Conservation (phyloP, 2,329 filamentous ascomycete genomes). For the Cordyceps cateniannulata region DNA sequence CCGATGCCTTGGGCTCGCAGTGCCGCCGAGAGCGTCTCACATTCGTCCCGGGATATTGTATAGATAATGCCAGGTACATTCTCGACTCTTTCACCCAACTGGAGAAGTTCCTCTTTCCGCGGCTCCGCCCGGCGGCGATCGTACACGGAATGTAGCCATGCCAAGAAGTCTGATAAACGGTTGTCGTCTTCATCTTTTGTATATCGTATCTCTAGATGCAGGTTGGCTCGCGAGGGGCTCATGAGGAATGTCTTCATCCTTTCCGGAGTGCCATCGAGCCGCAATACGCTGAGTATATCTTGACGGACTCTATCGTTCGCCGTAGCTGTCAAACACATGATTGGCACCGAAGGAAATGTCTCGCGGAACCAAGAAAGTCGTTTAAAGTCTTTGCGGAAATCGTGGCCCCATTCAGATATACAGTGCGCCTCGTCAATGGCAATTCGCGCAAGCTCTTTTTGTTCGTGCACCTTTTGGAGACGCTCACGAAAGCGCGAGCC, state of each 20-base stretch:
- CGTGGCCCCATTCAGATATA: constrained; percentile 96
- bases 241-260: constrained; percentile 71
- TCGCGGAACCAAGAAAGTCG: constrained; percentile 78
- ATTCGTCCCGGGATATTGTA: constrained; percentile 67
- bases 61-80: constrained; percentile 75
- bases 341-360: constrained; percentile 75
- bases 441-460: constrained; percentile 79
- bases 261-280: constrained; percentile 52
- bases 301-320: constrained; percentile 72
- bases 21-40: constrained; percentile 60
- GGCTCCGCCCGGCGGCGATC: constrained; percentile 55
- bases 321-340: constrained; percentile 90
- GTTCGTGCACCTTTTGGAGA: constrained; percentile 65
- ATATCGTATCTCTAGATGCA: constrained; percentile 87
- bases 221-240: constrained; percentile 74
- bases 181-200: constrained; percentile 68
- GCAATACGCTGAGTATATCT: constrained; percentile 75
- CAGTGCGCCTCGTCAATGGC: constrained; percentile 95
- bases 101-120: constrained; percentile 52
- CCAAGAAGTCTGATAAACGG: constrained; percentile 65
- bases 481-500: constrained; percentile 69
- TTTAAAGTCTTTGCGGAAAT: constrained; percentile 91
- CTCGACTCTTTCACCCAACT: constrained; percentile 47
- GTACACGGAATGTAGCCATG: constrained; percentile 71
- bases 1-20: constrained; percentile 64